A percentile compares a stretch with the other conserved stretches of the same genome.
These are phyloP conservation scores for Comarum palustre DNA, from an alignment of 306 rosid genomes.

Conservation along the genomic window DNA sequence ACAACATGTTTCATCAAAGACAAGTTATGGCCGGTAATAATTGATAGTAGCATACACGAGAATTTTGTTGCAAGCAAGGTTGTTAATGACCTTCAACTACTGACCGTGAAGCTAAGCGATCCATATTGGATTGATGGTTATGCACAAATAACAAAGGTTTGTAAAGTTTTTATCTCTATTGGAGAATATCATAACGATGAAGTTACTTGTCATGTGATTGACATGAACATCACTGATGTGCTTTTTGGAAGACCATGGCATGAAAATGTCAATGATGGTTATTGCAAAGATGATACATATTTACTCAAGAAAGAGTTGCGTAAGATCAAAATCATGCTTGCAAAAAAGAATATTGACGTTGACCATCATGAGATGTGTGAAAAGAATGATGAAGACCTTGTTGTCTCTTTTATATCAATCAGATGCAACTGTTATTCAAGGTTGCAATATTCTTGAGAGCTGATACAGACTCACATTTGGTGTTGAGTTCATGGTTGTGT, in stretches of 20 bases:
- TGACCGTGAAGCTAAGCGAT: not conserved
- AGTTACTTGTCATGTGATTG: not conserved
- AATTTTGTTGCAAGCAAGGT: not conserved
- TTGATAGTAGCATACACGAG: not conserved
- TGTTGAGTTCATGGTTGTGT: too few species aligned
- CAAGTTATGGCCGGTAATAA: not conserved
- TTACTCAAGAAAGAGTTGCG: too few species aligned
- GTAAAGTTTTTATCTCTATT: not conserved
- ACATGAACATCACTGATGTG: not conserved
- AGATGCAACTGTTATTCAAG: too few species aligned
- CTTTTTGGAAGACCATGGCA: not conserved
- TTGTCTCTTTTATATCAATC: too few species aligned
- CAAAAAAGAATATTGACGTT: too few species aligned
- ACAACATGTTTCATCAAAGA: not conserved
- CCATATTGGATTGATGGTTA: not conserved
- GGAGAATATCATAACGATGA: not conserved
- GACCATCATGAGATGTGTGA: too few species aligned
- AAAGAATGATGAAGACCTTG: too few species aligned
- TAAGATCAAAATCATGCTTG: too few species aligned
- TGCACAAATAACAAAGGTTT: not conserved
- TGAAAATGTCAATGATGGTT: not conserved
- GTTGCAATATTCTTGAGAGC: too few species aligned
- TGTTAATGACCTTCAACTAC: not conserved
- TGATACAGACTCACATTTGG: too few species aligned
- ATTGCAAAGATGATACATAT: not conserved